A percentile compares a stretch with the other conserved stretches of the same genome.
These are phyloP conservation scores for Trichomonascaceae sp. DNA, from an alignment of 1,139 yeast species.

Conservation along the genomic window DNA sequence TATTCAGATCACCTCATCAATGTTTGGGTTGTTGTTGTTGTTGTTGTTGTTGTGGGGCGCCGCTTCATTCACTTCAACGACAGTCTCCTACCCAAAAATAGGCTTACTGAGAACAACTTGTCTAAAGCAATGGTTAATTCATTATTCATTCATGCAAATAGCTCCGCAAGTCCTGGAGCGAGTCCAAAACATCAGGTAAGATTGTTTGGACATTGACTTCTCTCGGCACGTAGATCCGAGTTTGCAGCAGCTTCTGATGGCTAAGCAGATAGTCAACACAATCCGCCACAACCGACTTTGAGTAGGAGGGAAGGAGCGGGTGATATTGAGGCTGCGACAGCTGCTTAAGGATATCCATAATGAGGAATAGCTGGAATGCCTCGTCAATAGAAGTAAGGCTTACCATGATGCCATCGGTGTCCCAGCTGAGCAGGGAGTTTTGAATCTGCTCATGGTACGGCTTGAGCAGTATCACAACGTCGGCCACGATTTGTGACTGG, in stretches of 20 bases:
- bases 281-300: constrained; percentile 33
- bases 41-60: too few relatives aligned
- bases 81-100: too few relatives aligned
- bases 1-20: too few relatives aligned
- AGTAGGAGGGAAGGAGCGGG: constrained; percentile 17
- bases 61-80: too few relatives aligned
- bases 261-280: constrained; percentile 59
- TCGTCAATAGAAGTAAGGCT: constrained; percentile 60
- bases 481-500: constrained; percentile 53
- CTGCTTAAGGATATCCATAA: constrained; percentile 41
- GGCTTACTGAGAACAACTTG: too few relatives aligned
- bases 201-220: neutral
- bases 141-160: neutral
- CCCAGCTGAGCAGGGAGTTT: constrained; percentile 58
- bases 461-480: constrained; percentile 48
- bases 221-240: neutral
- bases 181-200: neutral
- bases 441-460: constrained; percentile 53
- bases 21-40: too few relatives aligned
- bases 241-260: constrained; percentile 62
- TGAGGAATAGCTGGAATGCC: constrained; percentile 59
- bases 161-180: neutral
- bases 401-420: constrained; percentile 45
- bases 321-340: constrained; percentile 29
- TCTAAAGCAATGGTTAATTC: too few relatives aligned